These are phyloP conservation scores for Lophiostoma macrostomum DNA, from an alignment of 495 filamentous ascomycete genomes.

Conservation along the genomic window DNA sequence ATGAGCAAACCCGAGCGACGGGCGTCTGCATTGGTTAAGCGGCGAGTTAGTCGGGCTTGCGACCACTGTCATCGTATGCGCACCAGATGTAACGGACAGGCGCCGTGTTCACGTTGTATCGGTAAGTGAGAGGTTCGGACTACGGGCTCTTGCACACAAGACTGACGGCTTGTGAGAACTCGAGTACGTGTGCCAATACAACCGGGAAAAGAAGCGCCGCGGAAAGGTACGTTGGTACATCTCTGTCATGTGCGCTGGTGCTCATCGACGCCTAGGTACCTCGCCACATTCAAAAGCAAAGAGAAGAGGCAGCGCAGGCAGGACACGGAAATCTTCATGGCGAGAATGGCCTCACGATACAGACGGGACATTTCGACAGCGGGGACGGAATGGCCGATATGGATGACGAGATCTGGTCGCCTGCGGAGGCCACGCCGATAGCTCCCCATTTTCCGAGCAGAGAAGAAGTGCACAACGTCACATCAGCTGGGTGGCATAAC, in stretches of 20 bases:
- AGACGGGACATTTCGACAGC: constrained; percentile 14
- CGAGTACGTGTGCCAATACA: constrained; percentile 29
- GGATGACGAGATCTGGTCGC: constrained; percentile 30
- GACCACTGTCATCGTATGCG: constrained; percentile 31
- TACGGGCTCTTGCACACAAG: not conserved
- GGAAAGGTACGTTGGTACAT: constrained; percentile 16
- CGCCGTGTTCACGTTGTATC: constrained; percentile 31
- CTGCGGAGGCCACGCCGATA: constrained; percentile 14
- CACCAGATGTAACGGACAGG: constrained; percentile 29
- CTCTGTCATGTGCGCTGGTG: not conserved
- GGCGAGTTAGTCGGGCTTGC: constrained; percentile 30
- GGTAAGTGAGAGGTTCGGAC: constrained; percentile 14
- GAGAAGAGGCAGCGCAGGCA: constrained; percentile 20
- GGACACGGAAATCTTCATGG: constrained; percentile 3
- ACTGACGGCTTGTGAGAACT: constrained; percentile 18
- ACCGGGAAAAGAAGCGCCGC: constrained; percentile 28
- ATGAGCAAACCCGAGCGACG: constrained; percentile 12
- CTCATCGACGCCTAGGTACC: constrained; percentile 15
- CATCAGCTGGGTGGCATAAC: constrained; percentile 22
- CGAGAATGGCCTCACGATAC: constrained; percentile 19
- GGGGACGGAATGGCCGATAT: constrained; percentile 17
- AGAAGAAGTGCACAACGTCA: constrained; percentile 13
- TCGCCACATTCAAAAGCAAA: constrained; percentile 29
- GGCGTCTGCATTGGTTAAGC: constrained; percentile 21
- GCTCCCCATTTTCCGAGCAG: constrained; percentile 20